Evolutionary conservation across 768 basidiomycete species (phyloP).

Genomic region (Termitomyces sp.): DNA sequence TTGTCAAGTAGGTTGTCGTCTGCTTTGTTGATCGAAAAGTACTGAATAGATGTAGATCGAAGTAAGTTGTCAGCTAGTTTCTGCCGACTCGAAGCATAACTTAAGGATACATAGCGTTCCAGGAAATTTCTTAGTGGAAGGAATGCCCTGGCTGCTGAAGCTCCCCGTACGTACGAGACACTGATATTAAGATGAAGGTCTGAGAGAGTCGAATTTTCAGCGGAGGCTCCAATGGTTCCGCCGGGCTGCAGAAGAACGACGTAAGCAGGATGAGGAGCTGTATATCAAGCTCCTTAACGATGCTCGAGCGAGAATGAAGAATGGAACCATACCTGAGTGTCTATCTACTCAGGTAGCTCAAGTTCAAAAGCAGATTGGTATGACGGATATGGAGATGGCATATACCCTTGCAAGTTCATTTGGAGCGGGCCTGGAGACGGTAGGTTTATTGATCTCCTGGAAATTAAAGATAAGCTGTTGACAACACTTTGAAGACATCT

Average conservation of each 20-base stretch:
- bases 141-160: constrained; percentile 41
- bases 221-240: constrained; percentile 39
- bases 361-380: constrained; percentile 30
- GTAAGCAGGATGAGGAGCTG: constrained; percentile 31
- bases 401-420: constrained; percentile 41
- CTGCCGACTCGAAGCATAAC: not conserved
- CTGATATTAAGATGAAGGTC: not conserved
- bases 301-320: constrained; percentile 35
- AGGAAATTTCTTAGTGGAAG: constrained; percentile 44
- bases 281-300: constrained; percentile 35
- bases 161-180: constrained; percentile 29
- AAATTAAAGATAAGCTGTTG: not conserved
- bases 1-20: not conserved
- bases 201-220: constrained; percentile 12
- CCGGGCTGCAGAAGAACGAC: constrained; percentile 31
- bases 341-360: constrained; percentile 33
- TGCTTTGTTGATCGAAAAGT: not conserved
- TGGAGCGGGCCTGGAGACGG: constrained; percentile 37
- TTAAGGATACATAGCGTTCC: constrained; percentile 30
- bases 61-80: not conserved
- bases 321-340: constrained; percentile 33
- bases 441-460: not conserved
- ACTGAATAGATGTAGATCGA: not conserved
- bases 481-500: not conserved
- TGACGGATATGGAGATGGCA: constrained; percentile 38